A percentile compares a stretch with the other conserved stretches of the same genome.
Evolutionary conservation across 345 rosid species (phyloP).

Genomic region (Stellera chamaejasme): DNA sequence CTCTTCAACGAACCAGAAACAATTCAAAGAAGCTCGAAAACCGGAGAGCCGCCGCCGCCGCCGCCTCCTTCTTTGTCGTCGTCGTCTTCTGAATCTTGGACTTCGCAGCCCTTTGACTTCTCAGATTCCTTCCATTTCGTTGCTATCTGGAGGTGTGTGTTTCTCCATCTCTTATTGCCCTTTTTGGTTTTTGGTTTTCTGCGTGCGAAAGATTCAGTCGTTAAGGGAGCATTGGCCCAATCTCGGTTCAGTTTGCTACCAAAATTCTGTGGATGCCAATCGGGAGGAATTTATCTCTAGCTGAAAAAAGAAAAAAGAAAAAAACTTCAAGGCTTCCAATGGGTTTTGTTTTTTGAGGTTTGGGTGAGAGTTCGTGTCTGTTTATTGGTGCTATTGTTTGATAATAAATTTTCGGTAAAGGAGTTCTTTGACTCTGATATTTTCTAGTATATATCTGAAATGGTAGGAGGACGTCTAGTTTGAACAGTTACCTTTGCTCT

Average conservation of each 20-base stretch:
- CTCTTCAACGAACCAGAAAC: not conserved
- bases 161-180: conserved; percentile 5
- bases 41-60: conserved; percentile 2
- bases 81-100: conserved; percentile 5
- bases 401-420: conserved; percentile 15
- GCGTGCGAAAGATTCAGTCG: conserved; percentile 1
- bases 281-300: conserved; percentile 13
- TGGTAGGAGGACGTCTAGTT: too few relatives aligned
- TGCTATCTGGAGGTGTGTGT: conserved; percentile 13
- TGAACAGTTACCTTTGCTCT: too few relatives aligned
- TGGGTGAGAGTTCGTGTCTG: not conserved
- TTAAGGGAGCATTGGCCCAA: conserved; percentile 12
- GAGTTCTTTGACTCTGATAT: conserved; percentile 11
- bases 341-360: not conserved
- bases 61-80: not conserved
- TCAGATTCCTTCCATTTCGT: conserved; percentile 17
- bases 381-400: conserved; percentile 5
- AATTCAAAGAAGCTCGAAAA: conserved; percentile 11
- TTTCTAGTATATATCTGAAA: not conserved
- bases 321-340: conserved; percentile 8
- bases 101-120: conserved; percentile 4
- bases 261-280: not conserved
- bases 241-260: conserved; percentile 7
- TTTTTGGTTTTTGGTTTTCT: conserved; percentile 5
- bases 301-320: not conserved